These are phyloP conservation scores for Melampsora americana DNA, from an alignment of 1,284 basidiomycete genomes.

Conservation along the genomic window DNA sequence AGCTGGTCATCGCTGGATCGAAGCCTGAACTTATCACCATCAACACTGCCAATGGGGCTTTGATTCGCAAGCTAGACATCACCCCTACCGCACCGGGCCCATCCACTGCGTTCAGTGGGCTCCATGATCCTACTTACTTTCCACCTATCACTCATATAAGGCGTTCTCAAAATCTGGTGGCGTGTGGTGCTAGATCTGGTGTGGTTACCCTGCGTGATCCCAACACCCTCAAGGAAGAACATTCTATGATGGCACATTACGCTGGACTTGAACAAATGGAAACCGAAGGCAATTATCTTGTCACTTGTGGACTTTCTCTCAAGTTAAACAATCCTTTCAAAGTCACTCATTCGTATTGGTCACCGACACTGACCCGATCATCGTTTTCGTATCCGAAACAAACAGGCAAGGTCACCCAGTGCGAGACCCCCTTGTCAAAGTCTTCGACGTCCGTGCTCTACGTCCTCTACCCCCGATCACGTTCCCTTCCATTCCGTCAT, in stretches of 20 bases:
- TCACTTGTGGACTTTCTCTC: slow-evolving; percentile 44
- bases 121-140: slow-evolving; percentile 15
- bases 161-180: slow-evolving; percentile 40
- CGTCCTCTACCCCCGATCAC: slow-evolving; percentile 75
- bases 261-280: slow-evolving; percentile 46
- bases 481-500: slow-evolving; percentile 81
- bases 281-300: slow-evolving; percentile 43
- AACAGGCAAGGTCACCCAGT: slow-evolving; percentile 79
- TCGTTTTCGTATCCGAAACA: slow-evolving; percentile 1
- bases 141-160: slow-evolving; percentile 41
- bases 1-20: slow-evolving; percentile 44
- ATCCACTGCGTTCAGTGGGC: background rate
- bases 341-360: background rate
- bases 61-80: slow-evolving; percentile 41
- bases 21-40: slow-evolving; percentile 43
- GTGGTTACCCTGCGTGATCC: slow-evolving; percentile 43
- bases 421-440: slow-evolving; percentile 85
- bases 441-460: slow-evolving; percentile 83
- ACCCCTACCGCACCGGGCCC: background rate
- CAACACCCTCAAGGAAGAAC: slow-evolving; percentile 38
- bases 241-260: slow-evolving; percentile 44
- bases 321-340: slow-evolving; percentile 29
- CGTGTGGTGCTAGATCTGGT: slow-evolving; percentile 43
- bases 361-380: background rate
- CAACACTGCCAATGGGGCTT: slow-evolving; percentile 34